Conservation (phyloP, 192 early-diverging fungal genomes). For the Gryganskiella cystojenkinii region DNA sequence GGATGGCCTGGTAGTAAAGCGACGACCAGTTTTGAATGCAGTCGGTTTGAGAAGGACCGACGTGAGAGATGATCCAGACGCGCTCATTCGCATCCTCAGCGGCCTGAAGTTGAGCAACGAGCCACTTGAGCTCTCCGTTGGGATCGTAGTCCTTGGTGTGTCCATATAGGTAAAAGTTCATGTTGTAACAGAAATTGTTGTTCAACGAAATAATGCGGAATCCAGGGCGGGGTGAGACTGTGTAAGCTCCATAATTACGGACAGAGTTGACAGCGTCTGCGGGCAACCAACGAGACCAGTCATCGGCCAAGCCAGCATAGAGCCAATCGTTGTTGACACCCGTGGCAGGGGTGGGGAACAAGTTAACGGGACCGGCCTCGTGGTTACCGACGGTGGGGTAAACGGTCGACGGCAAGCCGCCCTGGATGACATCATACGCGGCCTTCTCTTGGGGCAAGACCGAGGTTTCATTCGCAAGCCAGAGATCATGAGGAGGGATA, state of each 20-base stretch:
- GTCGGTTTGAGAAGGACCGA: conserved; percentile 54
- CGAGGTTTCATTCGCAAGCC: conserved; percentile 53
- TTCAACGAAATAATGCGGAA: conserved; percentile 62
- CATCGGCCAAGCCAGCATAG: conserved; percentile 53
- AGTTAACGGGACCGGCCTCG: conserved; percentile 59
- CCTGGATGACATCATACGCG: conserved; percentile 45
- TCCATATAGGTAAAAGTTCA: conserved; percentile 63
- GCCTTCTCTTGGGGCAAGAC: conserved; percentile 32
- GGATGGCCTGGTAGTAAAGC: conserved; percentile 61
- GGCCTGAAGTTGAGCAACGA: conserved; percentile 55
- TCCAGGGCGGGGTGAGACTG: conserved; percentile 46
- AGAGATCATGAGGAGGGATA: conserved; percentile 66
- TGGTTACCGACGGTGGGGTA: conserved; percentile 67
- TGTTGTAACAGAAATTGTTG: conserved; percentile 66
- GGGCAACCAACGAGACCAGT: conserved; percentile 59
- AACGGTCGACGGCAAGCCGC: conserved; percentile 19
- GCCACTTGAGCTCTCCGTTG: conserved; percentile 58
- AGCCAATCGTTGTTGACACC: conserved; percentile 52
- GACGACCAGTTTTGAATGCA: conserved; percentile 63
- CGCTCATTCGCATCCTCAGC: conserved; percentile 57
- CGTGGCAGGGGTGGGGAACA: conserved; percentile 23
- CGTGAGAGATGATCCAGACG: conserved; percentile 66
- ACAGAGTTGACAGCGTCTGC: conserved; percentile 33
- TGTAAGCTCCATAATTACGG: conserved; percentile 58
- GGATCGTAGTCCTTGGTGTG: conserved; percentile 56